These are phyloP conservation scores for Cadophora sp. DNA, from an alignment of 2,329 filamentous ascomycete species.

Conservation along the genomic window DNA sequence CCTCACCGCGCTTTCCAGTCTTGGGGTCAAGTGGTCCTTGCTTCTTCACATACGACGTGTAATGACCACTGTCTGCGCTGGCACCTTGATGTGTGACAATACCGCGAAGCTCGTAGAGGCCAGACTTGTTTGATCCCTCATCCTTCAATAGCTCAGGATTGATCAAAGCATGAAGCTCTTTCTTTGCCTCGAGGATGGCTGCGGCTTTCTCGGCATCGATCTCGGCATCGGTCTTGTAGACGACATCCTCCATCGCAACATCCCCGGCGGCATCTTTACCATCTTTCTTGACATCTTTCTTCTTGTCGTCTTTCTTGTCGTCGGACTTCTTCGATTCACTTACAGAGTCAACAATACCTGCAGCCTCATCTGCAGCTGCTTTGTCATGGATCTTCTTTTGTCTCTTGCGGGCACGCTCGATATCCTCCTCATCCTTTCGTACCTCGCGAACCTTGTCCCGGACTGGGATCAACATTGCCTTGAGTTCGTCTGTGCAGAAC, in stretches of 20 bases:
- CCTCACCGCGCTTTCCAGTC: conserved; percentile 78
- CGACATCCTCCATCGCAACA: conserved; percentile 65
- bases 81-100: conserved; percentile 97
- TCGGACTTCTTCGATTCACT: conserved; percentile 53
- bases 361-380: conserved; percentile 54
- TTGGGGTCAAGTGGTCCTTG: conserved; percentile 72
- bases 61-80: conserved; percentile 96
- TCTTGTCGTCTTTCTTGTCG: conserved; percentile 54
- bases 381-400: conserved; percentile 72
- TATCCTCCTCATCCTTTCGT: conserved; percentile 91
- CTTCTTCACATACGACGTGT: conserved; percentile 98
- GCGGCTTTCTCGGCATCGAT: conserved; percentile 85
- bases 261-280: conserved; percentile 66
- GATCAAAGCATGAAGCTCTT: conserved; percentile 82
- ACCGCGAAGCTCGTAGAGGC: conserved; percentile 91
- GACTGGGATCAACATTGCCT: conserved; percentile 84
- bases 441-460: conserved; percentile 95
- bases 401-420: conserved; percentile 89
- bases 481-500: conserved; percentile 92
- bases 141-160: conserved; percentile 77
- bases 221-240: conserved; percentile 91
- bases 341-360: conserved; percentile 53
- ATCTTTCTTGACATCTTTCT: conserved; percentile 46
- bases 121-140: conserved; percentile 87
- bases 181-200: conserved; percentile 80